A percentile compares a stretch with the other conserved stretches of the same genome.
These are phyloP conservation scores for Suhomyces anneliseae DNA, from an alignment of 1,139 yeast species.

Conservation along the genomic window DNA sequence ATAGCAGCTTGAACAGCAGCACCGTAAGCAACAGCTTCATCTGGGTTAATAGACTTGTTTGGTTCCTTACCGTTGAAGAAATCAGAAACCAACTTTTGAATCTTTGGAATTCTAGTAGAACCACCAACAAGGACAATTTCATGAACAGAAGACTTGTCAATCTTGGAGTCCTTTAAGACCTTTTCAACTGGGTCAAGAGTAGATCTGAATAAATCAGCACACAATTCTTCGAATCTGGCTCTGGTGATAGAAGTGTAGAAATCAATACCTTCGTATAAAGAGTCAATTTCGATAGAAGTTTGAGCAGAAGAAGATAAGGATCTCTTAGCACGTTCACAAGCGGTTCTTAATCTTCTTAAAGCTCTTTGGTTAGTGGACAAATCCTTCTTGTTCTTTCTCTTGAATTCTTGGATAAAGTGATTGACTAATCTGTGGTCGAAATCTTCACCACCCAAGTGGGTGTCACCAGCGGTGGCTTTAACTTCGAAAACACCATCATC, in stretches of 20 bases:
- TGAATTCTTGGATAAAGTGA: conserved; percentile 79
- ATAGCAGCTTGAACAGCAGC: conserved; percentile 50
- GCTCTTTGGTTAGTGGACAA: conserved; percentile 77
- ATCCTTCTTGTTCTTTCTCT: conserved; percentile 81
- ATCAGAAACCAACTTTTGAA: conserved; percentile 82
- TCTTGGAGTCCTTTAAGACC: conserved; percentile 79
- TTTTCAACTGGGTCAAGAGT: conserved; percentile 84
- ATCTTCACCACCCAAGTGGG: conserved; percentile 44
- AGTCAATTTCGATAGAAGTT: conserved; percentile 84
- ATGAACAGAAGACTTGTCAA: conserved; percentile 76
- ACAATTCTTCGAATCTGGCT: conserved; percentile 88
- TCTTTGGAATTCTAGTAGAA: conserved; percentile 93
- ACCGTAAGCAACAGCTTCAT: conserved; percentile 72
- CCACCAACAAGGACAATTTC: conserved; percentile 91
- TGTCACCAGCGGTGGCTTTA: conserved; percentile 29
- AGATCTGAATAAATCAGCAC: conserved; percentile 81
- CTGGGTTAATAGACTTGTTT: conserved; percentile 81
- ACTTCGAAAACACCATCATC: conserved; percentile 26
- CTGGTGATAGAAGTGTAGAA: conserved; percentile 81
- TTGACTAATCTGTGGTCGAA: conserved; percentile 79
- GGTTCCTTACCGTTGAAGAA: conserved; percentile 90
- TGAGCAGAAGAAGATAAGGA: conserved; percentile 83
- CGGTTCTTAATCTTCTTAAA: conserved; percentile 84
- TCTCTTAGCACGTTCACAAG: conserved; percentile 93
- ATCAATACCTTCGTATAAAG: conserved; percentile 77